Percentiles rank a stretch among this genome's conserved stretches.
phyloP scores from a whole-genome alignment of 2,329 filamentous ascomycete genomes.

The Fusarium phyllophilum region DNA sequence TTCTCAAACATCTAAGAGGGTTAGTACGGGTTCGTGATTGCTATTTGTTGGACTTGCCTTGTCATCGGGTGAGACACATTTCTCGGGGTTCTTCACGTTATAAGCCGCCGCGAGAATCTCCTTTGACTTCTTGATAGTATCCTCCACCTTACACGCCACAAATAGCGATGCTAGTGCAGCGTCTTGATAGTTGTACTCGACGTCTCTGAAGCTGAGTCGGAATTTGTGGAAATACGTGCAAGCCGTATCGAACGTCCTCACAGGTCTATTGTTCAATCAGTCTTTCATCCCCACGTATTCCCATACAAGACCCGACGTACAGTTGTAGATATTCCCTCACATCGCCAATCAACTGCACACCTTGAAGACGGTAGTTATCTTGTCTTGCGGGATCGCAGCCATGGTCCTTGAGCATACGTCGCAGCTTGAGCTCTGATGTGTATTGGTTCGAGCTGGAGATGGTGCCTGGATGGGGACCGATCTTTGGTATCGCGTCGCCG shows the following conservation, averaged over 20 bases:
- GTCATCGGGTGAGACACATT: conserved; percentile 81
- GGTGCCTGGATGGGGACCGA: conserved; percentile 59
- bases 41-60: conserved; percentile 63
- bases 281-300: neutral
- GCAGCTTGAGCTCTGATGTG: conserved; percentile 82
- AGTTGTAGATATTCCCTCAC: conserved; percentile 82
- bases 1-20: conserved; percentile 76
- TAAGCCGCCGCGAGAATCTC: conserved; percentile 93
- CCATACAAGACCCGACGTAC: conserved; percentile 54
- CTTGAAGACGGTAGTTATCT: conserved; percentile 82
- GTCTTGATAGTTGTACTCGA: conserved; percentile 86
- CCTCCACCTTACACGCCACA: conserved; percentile 95
- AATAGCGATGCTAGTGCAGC: conserved; percentile 89
- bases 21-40: neutral
- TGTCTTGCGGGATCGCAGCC: conserved; percentile 81
- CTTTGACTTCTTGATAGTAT: conserved; percentile 94
- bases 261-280: conserved; percentile 66
- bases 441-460: conserved; percentile 72
- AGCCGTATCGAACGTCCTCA: conserved; percentile 92
- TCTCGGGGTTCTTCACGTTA: conserved; percentile 79
- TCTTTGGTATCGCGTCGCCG: conserved; percentile 35
- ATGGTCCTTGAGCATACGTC: conserved; percentile 74
- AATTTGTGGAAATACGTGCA: conserved; percentile 95
- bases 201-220: conserved; percentile 83
- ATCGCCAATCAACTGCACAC: conserved; percentile 88